Percentiles rank a stretch among this genome's conserved stretches.
Evolutionary conservation across 768 basidiomycete species (phyloP).

Genomic region (Calocera cornea): DNA sequence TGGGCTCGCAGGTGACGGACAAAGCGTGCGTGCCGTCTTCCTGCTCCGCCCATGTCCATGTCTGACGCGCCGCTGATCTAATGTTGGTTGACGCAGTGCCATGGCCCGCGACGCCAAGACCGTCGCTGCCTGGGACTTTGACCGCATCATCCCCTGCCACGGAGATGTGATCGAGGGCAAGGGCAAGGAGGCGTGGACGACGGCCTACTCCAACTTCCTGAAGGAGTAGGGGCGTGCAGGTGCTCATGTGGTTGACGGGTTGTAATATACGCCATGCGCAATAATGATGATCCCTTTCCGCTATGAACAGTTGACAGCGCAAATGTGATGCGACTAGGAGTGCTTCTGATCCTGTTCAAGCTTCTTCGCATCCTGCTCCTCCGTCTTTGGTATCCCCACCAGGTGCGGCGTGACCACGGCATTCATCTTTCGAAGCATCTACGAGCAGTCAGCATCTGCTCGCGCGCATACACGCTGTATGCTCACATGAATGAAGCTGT

Average conservation of each 20-base stretch:
- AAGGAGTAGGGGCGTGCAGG: not conserved
- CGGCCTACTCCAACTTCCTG: slow-evolving; percentile 28
- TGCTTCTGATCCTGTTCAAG: not conserved
- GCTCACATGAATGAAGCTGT: slow-evolving; percentile 17
- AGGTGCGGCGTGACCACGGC: slow-evolving; percentile 19
- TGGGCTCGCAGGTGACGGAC: slow-evolving; percentile 16
- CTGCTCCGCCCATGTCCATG: not conserved
- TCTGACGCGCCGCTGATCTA: slow-evolving; percentile 26
- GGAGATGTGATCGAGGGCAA: slow-evolving; percentile 52
- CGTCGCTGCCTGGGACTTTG: slow-evolving; percentile 61
- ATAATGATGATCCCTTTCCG: not conserved
- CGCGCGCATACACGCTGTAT: not conserved
- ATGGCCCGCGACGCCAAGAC: slow-evolving; percentile 53
- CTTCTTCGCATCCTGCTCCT: slow-evolving; percentile 19
- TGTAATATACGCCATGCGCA: not conserved
- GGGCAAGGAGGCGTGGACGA: slow-evolving; percentile 43
- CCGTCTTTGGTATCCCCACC: slow-evolving; percentile 16
- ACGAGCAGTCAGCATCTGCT: not conserved
- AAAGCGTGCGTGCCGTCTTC: slow-evolving; percentile 22
- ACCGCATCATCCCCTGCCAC: slow-evolving; percentile 63
- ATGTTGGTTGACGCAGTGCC: slow-evolving; percentile 14
- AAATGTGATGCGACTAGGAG: not conserved
- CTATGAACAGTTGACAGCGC: too few relatives aligned
- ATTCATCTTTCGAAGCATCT: slow-evolving; percentile 21
- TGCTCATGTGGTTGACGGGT: not conserved